These are phyloP conservation scores for Zea luxurians DNA, from an alignment of 176 grass and related monocot genomes.

Conservation along the genomic window DNA sequence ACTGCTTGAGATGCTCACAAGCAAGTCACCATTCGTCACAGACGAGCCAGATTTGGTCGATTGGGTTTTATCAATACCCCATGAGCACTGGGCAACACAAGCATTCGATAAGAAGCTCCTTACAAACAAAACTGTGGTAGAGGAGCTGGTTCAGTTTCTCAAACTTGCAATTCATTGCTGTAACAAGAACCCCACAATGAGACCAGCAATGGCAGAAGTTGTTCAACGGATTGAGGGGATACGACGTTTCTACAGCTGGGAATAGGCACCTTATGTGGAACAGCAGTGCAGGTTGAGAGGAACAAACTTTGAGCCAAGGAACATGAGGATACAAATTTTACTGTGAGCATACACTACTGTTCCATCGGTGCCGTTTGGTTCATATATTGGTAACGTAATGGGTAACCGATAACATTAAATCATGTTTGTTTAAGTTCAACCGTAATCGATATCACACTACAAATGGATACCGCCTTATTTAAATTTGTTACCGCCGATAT, in stretches of 20 bases:
- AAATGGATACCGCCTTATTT: no score
- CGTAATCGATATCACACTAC: no score
- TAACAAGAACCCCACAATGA: no score
- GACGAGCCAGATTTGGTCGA: neutral
- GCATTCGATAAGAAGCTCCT: neutral
- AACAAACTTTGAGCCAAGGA: neutral
- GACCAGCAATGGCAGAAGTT: neutral
- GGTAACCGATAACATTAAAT: no score
- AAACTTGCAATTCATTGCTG: constrained; percentile 5
- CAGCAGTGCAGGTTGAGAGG: neutral
- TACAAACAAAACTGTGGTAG: neutral
- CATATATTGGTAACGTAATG: no score
- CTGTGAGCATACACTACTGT: neutral
- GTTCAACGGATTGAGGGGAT: neutral
- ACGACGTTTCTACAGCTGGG: neutral
- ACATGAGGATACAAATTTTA: neutral
- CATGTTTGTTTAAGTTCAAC: no score
- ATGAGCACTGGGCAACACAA: neutral
- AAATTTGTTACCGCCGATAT: no score
- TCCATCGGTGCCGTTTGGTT: no score
- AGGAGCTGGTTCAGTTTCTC: neutral
- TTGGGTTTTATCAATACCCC: neutral
- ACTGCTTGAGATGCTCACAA: neutral
- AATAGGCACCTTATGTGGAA: neutral
- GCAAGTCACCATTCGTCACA: neutral